phyloP scores from a whole-genome alignment of 768 basidiomycete genomes.

The Termitomyces sp. region DNA sequence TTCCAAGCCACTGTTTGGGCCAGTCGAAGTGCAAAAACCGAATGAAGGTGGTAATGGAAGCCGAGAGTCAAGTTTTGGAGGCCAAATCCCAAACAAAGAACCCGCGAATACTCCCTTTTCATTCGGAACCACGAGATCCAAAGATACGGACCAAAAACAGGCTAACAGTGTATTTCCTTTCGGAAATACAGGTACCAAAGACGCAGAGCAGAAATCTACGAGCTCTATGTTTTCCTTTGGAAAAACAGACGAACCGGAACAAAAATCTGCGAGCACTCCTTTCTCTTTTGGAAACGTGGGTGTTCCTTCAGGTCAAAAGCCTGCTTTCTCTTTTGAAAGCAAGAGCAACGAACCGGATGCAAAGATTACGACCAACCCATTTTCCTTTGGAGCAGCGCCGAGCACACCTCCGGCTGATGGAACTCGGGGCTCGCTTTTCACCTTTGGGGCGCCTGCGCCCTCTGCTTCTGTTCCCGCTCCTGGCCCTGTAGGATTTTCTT shows the following conservation, averaged over 20 bases:
- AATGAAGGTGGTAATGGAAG: constrained; percentile 25
- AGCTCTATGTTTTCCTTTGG: constrained; percentile 29
- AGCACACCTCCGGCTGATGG: constrained; percentile 26
- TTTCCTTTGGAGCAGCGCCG: constrained; percentile 39
- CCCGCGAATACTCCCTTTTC: constrained; percentile 1
- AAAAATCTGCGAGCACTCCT: not conserved
- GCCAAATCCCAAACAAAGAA: not conserved
- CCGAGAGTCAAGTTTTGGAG: not conserved
- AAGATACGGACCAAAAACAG: not conserved
- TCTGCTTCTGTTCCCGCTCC: constrained; percentile 19
- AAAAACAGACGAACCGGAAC: not conserved
- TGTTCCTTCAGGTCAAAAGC: not conserved
- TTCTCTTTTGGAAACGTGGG: constrained; percentile 1
- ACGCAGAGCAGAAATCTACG: constrained; percentile 6
- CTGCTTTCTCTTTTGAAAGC: constrained; percentile 15
- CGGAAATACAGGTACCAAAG: constrained; percentile 13
- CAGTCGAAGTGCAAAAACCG: constrained; percentile 34
- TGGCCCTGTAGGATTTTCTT: constrained; percentile 37
- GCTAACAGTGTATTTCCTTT: constrained; percentile 37
- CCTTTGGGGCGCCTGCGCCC: constrained; percentile 24
- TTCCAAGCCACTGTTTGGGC: constrained; percentile 31
- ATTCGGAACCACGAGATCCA: constrained; percentile 10
- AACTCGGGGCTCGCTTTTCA: constrained; percentile 30
- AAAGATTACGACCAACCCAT: constrained; percentile 22
- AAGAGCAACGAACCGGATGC: constrained; percentile 4